A percentile compares a stretch with the other conserved stretches of the same genome.
These are phyloP conservation scores for Colletotrichum scovillei DNA, from an alignment of 2,329 filamentous ascomycete genomes.

Conservation along the genomic window DNA sequence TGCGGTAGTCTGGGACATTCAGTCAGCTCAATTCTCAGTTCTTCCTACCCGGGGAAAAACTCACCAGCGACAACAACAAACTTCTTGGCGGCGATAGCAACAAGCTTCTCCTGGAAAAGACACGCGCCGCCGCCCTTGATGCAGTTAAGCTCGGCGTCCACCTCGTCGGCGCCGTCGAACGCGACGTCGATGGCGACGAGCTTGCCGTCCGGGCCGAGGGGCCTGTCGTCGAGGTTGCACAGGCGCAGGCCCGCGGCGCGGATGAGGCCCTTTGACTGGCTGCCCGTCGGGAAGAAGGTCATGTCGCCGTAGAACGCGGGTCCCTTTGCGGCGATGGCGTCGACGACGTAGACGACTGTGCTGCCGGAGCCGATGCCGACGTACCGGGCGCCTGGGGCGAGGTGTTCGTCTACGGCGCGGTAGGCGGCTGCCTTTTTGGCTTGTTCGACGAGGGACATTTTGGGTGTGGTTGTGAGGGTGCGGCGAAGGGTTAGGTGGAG, in stretches of 20 bases:
- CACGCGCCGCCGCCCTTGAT: constrained; percentile 99
- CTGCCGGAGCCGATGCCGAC: constrained; percentile 86
- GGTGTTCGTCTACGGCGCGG: constrained; percentile 79
- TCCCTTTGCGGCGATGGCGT: constrained; percentile 77
- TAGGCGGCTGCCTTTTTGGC: constrained; percentile 82
- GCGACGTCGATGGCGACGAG: constrained; percentile 80
- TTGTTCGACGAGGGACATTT: constrained; percentile 68
- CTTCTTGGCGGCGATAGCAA: constrained; percentile 84
- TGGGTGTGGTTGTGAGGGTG: constrained; percentile 24
- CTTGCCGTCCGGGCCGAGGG: constrained; percentile 59
- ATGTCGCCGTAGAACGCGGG: constrained; percentile 69
- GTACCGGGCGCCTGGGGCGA: constrained; percentile 69
- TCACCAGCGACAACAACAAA: constrained; percentile 88
- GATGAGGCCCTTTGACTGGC: constrained; percentile 90
- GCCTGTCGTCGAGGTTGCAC: constrained; percentile 81
- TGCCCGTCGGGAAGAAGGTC: constrained; percentile 92
- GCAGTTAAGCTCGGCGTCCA: constrained; percentile 93
- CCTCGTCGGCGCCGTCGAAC: constrained; percentile 97
- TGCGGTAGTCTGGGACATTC: constrained; percentile 78
- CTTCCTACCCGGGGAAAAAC: constrained; percentile 39
- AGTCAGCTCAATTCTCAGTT: neutral
- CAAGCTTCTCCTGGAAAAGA: constrained; percentile 96
- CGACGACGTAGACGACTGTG: constrained; percentile 86
- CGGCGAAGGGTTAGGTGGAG: neutral
- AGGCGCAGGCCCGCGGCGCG: constrained; percentile 80